These are phyloP conservation scores for Syzygium jambos DNA, from an alignment of 345 rosid species.

Conservation along the genomic window DNA sequence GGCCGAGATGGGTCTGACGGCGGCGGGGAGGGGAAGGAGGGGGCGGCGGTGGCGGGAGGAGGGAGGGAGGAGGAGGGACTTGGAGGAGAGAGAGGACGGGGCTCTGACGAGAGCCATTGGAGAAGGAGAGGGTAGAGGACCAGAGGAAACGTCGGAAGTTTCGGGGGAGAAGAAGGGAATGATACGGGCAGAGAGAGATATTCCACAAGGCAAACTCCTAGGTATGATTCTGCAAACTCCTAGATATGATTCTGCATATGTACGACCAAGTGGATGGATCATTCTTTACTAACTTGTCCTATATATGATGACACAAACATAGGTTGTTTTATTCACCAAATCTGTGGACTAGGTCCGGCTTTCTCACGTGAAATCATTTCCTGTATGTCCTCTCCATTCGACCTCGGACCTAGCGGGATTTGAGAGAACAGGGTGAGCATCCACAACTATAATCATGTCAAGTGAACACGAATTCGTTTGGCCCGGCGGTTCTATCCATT, in stretches of 20 bases:
- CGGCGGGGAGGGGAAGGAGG: neutral
- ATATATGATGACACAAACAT: neutral
- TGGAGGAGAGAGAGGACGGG: neutral
- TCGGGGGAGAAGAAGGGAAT: neutral
- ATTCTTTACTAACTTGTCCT: neutral
- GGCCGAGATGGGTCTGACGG: conserved; percentile 5
- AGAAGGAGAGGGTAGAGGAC: neutral
- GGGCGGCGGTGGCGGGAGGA: neutral
- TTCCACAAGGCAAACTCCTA: neutral
- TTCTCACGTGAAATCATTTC: neutral
- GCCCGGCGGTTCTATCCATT: neutral
- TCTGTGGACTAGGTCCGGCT: neutral
- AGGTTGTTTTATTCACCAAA: neutral
- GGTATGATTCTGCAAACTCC: neutral
- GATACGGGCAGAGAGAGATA: neutral
- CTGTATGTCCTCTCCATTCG: accelerated
- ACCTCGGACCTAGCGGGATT: too few relatives aligned
- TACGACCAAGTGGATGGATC: neutral
- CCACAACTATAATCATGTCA: neutral
- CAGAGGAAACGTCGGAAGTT: neutral
- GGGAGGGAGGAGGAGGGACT: neutral
- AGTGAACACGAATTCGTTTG: neutral
- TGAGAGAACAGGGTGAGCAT: neutral
- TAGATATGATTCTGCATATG: neutral
- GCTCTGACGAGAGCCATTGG: neutral